Conservation (phyloP, 352 stramenopile species). For the Phytophthora megakarya region DNA sequence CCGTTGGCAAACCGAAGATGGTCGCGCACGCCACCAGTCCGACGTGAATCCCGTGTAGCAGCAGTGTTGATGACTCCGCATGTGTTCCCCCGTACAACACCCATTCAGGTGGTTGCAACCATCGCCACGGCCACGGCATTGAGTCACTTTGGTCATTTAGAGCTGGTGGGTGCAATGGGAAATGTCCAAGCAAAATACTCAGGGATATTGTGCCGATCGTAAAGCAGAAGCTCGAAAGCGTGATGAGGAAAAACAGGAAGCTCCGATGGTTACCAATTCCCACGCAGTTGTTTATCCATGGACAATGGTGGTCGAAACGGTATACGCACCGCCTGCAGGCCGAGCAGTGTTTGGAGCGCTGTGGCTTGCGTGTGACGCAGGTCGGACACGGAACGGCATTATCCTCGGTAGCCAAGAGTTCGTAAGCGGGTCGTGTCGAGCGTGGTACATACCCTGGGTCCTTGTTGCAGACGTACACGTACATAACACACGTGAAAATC, state of each 20-base stretch:
- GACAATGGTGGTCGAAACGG: constrained; percentile 86
- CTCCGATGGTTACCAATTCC: constrained; percentile 73
- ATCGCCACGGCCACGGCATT: constrained; percentile 26
- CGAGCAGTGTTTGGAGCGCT: constrained; percentile 83
- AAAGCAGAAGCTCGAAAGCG: constrained; percentile 56
- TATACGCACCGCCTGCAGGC: constrained; percentile 79
- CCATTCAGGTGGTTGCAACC: constrained; percentile 37
- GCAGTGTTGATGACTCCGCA: constrained; percentile 39
- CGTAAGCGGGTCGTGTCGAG: constrained; percentile 64
- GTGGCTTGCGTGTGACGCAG: constrained; percentile 75
- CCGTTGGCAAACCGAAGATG: constrained; percentile 74
- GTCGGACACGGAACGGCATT: constrained; percentile 75
- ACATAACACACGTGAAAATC: constrained; percentile 55
- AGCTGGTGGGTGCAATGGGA: constrained; percentile 44
- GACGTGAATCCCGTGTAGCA: constrained; percentile 62
- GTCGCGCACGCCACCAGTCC: constrained; percentile 58
- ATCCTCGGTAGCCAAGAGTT: constrained; percentile 74
- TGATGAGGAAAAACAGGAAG: constrained; percentile 73
- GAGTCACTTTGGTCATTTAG: not conserved
- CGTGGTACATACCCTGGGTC: constrained; percentile 76
- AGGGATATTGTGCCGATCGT: constrained; percentile 51
- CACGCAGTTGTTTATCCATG: constrained; percentile 89
- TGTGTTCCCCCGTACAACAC: constrained; percentile 11
- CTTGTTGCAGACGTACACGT: constrained; percentile 82
- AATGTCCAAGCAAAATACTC: constrained; percentile 48